Evolutionary conservation across 371 early-diverging fungal species (phyloP), one percentile per base, ranked within the genome.

Genomic region (Saksenaea oblongispora): DNA sequence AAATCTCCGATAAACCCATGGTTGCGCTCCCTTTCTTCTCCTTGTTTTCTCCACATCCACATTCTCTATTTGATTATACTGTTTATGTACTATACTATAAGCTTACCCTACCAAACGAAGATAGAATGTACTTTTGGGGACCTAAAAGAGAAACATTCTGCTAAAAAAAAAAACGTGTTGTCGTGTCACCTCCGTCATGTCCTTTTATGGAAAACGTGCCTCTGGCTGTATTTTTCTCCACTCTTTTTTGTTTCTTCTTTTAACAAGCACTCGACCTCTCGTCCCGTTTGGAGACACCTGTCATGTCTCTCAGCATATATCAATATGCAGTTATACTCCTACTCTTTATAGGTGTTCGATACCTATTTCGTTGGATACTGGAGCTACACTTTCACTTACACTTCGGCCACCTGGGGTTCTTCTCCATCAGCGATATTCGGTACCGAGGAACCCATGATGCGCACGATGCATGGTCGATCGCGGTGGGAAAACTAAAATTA

Each of bases 401-500:
- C 22, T 75, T 79, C 64, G 72, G 73, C 14, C 70, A 67, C 24
- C 58, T 82, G 28, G 82, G 82, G 3, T 75, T 82, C 61, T 72
- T 79, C 44, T 82, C 82, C 18, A 69, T 82, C 47, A 71, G 59
- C 27, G 64, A 71, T 36, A 69, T 79, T 55, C 71, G 59, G 3
- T 82, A 82, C 42, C 76, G 74, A 35, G 54, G 61, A 28, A 51
- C 58, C 59, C 58, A 47, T 34, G 51, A 54, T 47, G 61, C 15
- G 60, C 59, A 36, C 66, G 63, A 67, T 22, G 34, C 34, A 44
- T 71, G 70, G 67, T 69, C 73, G 14, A 42, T 79, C 36, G 57
- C 66, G n/a, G 57, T 79, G 27, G 82, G 78, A n/a, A 79, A 72
- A 60, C 62, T 82, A 13, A 82, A 82, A 34, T 28, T 75, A 26